phyloP scores from a whole-genome alignment of 2,329 filamentous ascomycete genomes.

The Paramyrothecium roridum region DNA sequence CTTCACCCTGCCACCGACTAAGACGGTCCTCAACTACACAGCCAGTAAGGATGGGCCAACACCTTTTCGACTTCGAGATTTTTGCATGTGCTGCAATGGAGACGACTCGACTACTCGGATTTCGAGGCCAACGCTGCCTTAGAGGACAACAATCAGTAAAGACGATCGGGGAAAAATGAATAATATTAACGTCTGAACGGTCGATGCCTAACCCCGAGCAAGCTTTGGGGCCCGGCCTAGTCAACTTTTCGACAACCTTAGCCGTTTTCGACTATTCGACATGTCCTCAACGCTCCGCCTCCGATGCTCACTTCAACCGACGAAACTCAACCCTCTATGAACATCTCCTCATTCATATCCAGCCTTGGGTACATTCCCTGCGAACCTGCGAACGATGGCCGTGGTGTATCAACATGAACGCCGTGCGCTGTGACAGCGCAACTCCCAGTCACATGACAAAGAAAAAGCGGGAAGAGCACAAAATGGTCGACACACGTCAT shows the following conservation, averaged over 20 bases:
- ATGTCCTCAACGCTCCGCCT: neutral
- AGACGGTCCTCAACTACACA: neutral
- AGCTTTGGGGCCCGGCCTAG: too few relatives aligned
- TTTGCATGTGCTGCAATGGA: too few relatives aligned
- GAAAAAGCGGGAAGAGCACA: neutral
- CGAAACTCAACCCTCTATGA: neutral
- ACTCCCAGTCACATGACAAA: slow-evolving; percentile 6
- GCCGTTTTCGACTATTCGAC: neutral
- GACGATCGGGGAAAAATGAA: too few relatives aligned
- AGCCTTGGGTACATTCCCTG: neutral
- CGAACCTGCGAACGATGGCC: neutral
- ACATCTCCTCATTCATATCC: neutral
- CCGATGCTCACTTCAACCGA: neutral
- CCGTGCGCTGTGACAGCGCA: slow-evolving; percentile 1
- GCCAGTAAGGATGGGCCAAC: too few relatives aligned
- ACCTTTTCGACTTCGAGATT: too few relatives aligned
- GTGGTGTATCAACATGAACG: neutral
- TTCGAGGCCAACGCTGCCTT: too few relatives aligned
- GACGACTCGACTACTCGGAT: too few relatives aligned
- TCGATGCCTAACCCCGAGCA: too few relatives aligned
- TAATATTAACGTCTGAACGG: too few relatives aligned
- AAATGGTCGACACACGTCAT: neutral
- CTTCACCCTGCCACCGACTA: neutral
- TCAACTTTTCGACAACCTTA: too few relatives aligned
- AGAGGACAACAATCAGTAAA: too few relatives aligned